Evolutionary conservation across 352 stramenopile genomes (phyloP).

Genomic region (Globisporangium barbulae): DNA sequence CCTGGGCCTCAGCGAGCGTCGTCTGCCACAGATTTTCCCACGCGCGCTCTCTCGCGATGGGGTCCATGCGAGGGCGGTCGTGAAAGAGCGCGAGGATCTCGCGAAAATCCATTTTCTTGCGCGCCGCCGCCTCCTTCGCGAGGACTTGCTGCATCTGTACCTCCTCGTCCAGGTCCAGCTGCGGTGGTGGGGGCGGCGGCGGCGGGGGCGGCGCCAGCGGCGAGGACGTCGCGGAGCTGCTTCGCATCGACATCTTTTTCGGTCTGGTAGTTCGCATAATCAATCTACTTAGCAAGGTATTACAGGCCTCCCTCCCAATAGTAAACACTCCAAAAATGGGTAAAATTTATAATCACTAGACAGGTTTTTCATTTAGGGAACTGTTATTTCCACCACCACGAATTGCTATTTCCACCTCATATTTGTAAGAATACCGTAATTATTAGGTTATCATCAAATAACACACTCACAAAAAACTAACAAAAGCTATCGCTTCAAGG

Average conservation of each 20-base stretch:
- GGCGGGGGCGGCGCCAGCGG: conserved; percentile 32
- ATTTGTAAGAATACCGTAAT: neutral
- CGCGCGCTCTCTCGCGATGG: conserved; percentile 14
- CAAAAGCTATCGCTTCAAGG: conserved; percentile 2
- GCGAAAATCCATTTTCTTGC: conserved; percentile 60
- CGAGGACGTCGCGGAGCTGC: conserved; percentile 21
- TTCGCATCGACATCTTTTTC: conserved; percentile 4
- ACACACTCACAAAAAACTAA: conserved; percentile 2
- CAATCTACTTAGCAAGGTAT: too few relatives aligned
- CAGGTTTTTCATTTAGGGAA: too few relatives aligned
- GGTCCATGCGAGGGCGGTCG: conserved; percentile 21
- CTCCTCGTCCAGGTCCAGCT: conserved; percentile 28
- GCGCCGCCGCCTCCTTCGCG: conserved; percentile 16
- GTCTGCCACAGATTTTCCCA: conserved; percentile 49
- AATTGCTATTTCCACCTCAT: too few relatives aligned
- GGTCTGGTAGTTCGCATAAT: neutral
- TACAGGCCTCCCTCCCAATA: too few relatives aligned
- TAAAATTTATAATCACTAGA: too few relatives aligned
- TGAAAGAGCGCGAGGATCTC: conserved; percentile 69
- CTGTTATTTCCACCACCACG: conserved; percentile 3
- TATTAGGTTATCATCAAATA: conserved; percentile 5
- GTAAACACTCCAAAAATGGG: too few relatives aligned
- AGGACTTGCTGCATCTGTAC: conserved; percentile 9
- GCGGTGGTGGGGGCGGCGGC: conserved; percentile 33
- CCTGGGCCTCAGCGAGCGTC: conserved; percentile 55